Percentiles rank a stretch among this genome's conserved stretches.
Conservation (phyloP, 148 eudicot species). For the Salicornia ramosissima region DNA sequence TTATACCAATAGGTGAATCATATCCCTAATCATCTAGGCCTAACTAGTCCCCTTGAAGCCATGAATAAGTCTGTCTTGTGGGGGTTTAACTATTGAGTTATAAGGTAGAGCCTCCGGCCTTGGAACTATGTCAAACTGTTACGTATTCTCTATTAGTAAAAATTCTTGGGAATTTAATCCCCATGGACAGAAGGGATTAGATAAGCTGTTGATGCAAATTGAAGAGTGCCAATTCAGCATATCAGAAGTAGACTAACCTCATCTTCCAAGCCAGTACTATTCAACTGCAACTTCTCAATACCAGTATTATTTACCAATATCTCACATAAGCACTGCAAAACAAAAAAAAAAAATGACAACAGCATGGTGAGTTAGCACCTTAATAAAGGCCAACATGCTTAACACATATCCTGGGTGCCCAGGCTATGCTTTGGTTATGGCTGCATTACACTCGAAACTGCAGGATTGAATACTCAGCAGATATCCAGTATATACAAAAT, state of each 20-base stretch:
- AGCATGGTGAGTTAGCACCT: background rate
- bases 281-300: conserved; percentile 80
- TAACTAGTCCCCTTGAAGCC: background rate
- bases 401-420: background rate
- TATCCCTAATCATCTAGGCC: background rate
- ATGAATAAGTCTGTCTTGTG: background rate
- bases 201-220: background rate
- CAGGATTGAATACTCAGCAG: no score
- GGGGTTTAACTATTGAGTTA: background rate
- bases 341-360: conserved; percentile 6
- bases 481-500: background rate
- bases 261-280: conserved; percentile 76
- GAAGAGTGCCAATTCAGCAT: background rate
- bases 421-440: background rate
- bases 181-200: no score
- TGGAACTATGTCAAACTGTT: background rate
- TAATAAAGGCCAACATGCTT: background rate
- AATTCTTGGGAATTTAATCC: background rate
- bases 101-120: background rate
- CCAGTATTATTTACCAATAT: conserved; percentile 66
- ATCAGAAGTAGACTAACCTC: conserved; percentile 53
- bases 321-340: conserved; percentile 55
- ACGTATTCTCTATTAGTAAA: background rate
- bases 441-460: background rate
- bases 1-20: no score